phyloP scores from a whole-genome alignment of 306 rosid species.

The Dryas alaskensis region DNA sequence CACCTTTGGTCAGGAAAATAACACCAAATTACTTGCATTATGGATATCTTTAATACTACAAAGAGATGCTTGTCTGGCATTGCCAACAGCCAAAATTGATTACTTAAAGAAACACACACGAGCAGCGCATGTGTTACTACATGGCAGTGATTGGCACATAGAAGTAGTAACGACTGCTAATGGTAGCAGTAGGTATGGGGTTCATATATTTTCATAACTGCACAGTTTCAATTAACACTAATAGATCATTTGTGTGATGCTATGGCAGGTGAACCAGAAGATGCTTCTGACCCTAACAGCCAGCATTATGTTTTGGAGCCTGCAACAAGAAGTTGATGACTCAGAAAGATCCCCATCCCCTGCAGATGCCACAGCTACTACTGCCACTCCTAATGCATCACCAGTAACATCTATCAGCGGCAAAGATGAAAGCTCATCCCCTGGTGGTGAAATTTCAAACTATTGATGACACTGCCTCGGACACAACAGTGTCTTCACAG shows the following conservation, averaged over 20 bases:
- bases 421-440: slow-evolving; percentile 60
- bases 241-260: slow-evolving; percentile 17
- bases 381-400: slow-evolving; percentile 36
- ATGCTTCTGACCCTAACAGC: slow-evolving; percentile 88
- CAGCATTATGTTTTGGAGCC: slow-evolving; percentile 90
- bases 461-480: slow-evolving; percentile 75
- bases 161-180: no score
- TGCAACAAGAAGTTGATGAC: slow-evolving; percentile 65
- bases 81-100: neutral
- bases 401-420: slow-evolving; percentile 65
- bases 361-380: neutral
- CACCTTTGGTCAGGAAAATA: neutral
- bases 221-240: neutral
- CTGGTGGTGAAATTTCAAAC: slow-evolving; percentile 66
- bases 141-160: neutral
- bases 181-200: neutral
- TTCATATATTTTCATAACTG: neutral
- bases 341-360: slow-evolving; percentile 52
- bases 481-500: slow-evolving; percentile 65
- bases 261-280: slow-evolving; percentile 89
- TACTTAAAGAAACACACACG: neutral
- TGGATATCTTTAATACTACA: neutral
- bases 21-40: neutral
- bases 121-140: neutral
- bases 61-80: neutral